Evolutionary conservation across 306 rosid species (phyloP).

Genomic region (Malus fusca): DNA sequence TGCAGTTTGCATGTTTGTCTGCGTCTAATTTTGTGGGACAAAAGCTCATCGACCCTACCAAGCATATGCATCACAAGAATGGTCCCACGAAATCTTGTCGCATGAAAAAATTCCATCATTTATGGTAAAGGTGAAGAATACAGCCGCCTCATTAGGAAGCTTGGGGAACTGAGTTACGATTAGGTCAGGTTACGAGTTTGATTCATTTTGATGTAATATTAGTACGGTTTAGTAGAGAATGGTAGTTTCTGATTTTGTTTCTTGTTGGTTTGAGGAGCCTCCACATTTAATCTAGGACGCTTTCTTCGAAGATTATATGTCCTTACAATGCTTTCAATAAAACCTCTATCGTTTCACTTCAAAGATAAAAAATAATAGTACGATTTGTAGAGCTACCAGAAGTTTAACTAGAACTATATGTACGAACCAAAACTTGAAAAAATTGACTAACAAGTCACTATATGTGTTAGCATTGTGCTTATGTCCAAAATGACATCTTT

Average conservation of each 20-base stretch:
- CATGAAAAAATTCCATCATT: not conserved
- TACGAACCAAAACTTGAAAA: no score
- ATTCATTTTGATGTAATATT: no score
- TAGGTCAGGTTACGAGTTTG: not conserved
- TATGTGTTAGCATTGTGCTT: not conserved
- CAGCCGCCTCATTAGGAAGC: not conserved
- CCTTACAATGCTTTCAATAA: no score
- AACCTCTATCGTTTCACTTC: no score
- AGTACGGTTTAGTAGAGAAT: no score
- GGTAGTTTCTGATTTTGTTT: no score
- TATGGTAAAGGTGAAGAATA: not conserved
- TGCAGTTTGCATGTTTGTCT: slow-evolving; percentile 1
- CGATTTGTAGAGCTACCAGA: no score
- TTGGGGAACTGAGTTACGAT: not conserved
- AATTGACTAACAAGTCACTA: not conserved
- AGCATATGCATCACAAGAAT: slow-evolving; percentile 1
- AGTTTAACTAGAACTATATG: not conserved
- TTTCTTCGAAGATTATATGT: no score
- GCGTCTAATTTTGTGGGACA: not conserved
- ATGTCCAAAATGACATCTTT: no score
- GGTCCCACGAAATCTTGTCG: slow-evolving; percentile 43
- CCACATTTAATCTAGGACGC: no score
- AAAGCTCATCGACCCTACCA: not conserved
- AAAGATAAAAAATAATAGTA: no score
- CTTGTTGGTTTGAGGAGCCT: no score